phyloP scores from a whole-genome alignment of 2,329 filamentous ascomycete species.

The Geoglossum cookeanum region DNA sequence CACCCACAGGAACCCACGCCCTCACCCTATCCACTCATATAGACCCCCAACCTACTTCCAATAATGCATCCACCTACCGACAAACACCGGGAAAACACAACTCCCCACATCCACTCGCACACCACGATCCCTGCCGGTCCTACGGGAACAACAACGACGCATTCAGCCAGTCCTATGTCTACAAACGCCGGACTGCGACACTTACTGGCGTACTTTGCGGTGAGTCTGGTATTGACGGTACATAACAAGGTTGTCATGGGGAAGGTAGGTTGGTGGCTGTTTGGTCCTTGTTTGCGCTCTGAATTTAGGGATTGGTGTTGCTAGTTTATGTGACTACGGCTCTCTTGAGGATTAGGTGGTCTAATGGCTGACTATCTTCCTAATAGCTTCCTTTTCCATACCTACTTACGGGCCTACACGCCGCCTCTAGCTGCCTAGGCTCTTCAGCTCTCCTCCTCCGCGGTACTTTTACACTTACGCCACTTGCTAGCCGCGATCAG shows the following conservation, averaged over 20 bases:
- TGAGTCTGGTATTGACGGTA: slow-evolving; percentile 8
- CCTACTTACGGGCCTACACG: slow-evolving; percentile 8
- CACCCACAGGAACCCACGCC: too few species aligned
- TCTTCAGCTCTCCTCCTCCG: slow-evolving; percentile 2
- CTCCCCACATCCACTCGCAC: background rate
- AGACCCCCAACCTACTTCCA: too few species aligned
- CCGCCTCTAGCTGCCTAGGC: slow-evolving; percentile 4
- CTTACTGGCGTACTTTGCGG: slow-evolving; percentile 7
- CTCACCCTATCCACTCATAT: too few species aligned
- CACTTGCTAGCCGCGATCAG: slow-evolving; percentile 4
- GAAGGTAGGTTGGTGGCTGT: slow-evolving; percentile 24
- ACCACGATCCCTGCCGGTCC: background rate
- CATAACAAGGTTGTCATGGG: slow-evolving; percentile 14
- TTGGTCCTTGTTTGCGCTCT: slow-evolving; percentile 3
- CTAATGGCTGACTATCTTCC: slow-evolving; percentile 8
- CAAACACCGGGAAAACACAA: background rate
- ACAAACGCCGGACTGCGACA: slow-evolving; percentile 1
- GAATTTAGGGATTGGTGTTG: background rate
- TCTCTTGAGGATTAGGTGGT: slow-evolving; percentile 1
- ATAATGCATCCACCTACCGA: background rate
- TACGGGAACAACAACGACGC: too few species aligned
- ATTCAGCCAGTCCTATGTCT: background rate
- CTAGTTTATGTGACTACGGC: background rate
- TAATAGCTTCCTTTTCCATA: slow-evolving; percentile 7
- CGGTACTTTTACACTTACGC: slow-evolving; percentile 6